Conservation (phyloP, 1,284 basidiomycete genomes). For the Ceratorhiza oryzae-sativae region DNA sequence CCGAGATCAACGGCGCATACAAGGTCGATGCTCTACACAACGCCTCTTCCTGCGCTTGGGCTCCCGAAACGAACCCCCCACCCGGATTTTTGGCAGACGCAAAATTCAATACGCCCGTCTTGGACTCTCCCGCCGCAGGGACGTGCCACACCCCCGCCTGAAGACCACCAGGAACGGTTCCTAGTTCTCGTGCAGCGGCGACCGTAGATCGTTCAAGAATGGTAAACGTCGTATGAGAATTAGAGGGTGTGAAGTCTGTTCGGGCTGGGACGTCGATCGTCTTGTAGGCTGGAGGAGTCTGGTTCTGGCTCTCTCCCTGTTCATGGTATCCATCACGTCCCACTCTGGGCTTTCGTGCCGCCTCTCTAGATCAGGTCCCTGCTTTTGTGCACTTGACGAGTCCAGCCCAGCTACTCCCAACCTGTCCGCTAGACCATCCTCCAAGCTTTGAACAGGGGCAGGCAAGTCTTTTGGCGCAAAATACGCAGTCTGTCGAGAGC, state of each 20-base stretch:
- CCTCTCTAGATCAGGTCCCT: slow-evolving; percentile 11
- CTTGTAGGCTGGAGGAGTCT: slow-evolving; percentile 3
- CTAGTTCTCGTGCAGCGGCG: slow-evolving; percentile 9
- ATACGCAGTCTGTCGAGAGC: slow-evolving; percentile 12
- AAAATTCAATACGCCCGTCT: slow-evolving; percentile 69
- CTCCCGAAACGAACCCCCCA: slow-evolving; percentile 69
- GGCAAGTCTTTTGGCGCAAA: slow-evolving; percentile 15
- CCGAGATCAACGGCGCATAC: slow-evolving; percentile 64
- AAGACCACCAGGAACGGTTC: slow-evolving; percentile 18
- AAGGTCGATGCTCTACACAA: slow-evolving; percentile 72
- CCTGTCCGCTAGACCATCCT: slow-evolving; percentile 10
- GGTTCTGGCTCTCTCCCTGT: neutral
- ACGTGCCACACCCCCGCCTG: neutral
- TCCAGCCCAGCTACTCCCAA: slow-evolving; percentile 5
- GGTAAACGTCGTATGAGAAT: slow-evolving; percentile 19
- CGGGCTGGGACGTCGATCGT: slow-evolving; percentile 5
- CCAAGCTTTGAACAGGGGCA: neutral
- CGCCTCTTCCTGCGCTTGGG: slow-evolving; percentile 75
- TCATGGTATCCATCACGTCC: slow-evolving; percentile 28
- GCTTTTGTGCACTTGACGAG: neutral
- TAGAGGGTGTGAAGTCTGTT: slow-evolving; percentile 20
- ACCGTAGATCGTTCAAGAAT: slow-evolving; percentile 31
- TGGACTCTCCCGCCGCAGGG: slow-evolving; percentile 16
- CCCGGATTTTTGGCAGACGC: slow-evolving; percentile 73
- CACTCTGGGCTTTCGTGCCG: slow-evolving; percentile 25